A percentile compares a stretch with the other conserved stretches of the same genome.
phyloP scores from a whole-genome alignment of 257 asterid genomes.

The Salvia rosmarinus region DNA sequence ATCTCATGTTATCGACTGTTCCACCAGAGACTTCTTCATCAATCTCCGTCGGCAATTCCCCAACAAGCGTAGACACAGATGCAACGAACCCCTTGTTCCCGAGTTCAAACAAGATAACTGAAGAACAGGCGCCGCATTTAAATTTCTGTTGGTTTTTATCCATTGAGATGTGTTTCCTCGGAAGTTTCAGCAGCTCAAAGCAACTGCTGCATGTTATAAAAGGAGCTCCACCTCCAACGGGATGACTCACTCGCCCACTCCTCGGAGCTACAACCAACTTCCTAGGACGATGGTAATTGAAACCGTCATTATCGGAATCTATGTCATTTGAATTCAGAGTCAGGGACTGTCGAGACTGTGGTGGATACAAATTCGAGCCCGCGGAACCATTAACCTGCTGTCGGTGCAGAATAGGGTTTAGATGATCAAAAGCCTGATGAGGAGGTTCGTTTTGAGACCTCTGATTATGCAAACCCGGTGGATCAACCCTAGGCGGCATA shows the following conservation, averaged over 20 bases:
- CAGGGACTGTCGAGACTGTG: constrained; percentile 45
- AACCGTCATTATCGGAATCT: constrained; percentile 56
- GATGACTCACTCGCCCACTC: constrained; percentile 45
- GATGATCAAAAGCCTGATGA: constrained; percentile 41
- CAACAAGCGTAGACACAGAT: constrained; percentile 55
- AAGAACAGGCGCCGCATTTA: constrained; percentile 91
- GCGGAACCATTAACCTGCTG: constrained; percentile 47
- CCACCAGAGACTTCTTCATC: constrained; percentile 54
- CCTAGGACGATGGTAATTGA: constrained; percentile 53
- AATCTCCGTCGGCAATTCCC: constrained; percentile 50
- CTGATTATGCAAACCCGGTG: constrained; percentile 40
- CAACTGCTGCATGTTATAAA: constrained; percentile 80
- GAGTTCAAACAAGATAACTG: constrained; percentile 60
- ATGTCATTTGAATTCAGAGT: constrained; percentile 54
- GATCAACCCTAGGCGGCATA: constrained; percentile 55
- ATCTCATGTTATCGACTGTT: constrained; percentile 47
- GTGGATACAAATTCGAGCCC: constrained; percentile 40
- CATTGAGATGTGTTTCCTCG: constrained; percentile 50
- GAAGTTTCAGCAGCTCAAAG: constrained; percentile 73
- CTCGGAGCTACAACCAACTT: constrained; percentile 49
- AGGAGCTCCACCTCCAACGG: constrained; percentile 94
- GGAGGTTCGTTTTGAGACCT: constrained; percentile 50
- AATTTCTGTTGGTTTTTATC: constrained; percentile 54
- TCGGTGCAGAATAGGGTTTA: constrained; percentile 43
- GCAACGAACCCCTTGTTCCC: constrained; percentile 53